Base-by-base conservation (phyloP, 345 rosid species). In the Geranium rotundifolium region DNA sequence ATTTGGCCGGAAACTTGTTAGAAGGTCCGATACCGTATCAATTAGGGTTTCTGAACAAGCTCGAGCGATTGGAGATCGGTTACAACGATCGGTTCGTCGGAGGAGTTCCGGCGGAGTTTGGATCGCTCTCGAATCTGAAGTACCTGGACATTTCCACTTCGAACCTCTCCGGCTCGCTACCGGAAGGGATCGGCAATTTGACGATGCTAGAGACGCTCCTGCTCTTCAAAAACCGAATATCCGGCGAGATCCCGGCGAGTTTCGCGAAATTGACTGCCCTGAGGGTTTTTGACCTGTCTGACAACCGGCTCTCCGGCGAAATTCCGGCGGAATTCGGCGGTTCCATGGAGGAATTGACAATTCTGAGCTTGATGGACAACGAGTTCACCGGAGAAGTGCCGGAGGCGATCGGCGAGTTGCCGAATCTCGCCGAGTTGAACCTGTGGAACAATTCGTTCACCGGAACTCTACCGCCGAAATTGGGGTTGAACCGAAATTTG, bases 11-110 rank as follows among this genome's bases (percentile, higher is more conserved):
- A 29, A 93, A 93, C 69, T 41, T 5, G 2, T 70, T 93, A 13
- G 72, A 61, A 69, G 99, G 99, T 14, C 71, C 68, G 15, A 30
- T 93, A 61, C 97, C 96, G 27, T 75, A 84, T 1, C 70, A 78
- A 52, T 55, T 93, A 17, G 99, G 99, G 29, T 65, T 66, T 57
- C 62, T 90, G 82, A 56, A 67, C 0, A 75, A 76, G 71, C 81
- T 95, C 0, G 81, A 90, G 80, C 87, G 71, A 31, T 63, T 95
- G 17, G 96, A 90, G 67, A 85, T 95, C 54, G 97, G 97, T 52
- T 95, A 90, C 76, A 86, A 34, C 10, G 41, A 95, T 64, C 57
- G 23, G 7, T 76, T 86, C 34, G 57, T 64, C 8, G 97, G 97
- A n/a, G 64, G 60, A 39, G 17, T 95, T 37, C 99, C 99, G 0